Conservation (phyloP, 164 flowering plant species). For the Berberis vulgaris region DNA sequence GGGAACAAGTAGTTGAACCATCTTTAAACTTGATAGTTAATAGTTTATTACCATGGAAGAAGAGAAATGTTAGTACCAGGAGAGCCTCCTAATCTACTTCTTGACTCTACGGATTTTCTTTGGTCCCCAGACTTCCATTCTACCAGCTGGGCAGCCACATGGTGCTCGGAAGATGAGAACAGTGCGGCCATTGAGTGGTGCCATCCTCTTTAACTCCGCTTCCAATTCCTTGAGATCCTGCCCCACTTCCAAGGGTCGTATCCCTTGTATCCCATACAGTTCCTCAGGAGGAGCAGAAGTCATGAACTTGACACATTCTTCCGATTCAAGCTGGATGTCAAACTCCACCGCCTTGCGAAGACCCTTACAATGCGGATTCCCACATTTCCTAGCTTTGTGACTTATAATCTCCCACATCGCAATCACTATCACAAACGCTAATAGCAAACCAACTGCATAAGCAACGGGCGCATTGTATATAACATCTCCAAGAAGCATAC, state of each 20-base stretch:
- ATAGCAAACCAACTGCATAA: conserved; percentile 22
- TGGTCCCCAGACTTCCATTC: conserved; percentile 65
- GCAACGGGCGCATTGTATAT: conserved; percentile 25
- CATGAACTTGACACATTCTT: conserved; percentile 44
- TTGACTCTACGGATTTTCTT: conserved; percentile 40
- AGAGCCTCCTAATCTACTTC: conserved; percentile 19
- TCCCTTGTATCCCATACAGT: conserved; percentile 5
- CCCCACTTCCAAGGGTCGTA: conserved; percentile 31
- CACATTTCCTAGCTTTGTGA: conserved; percentile 37
- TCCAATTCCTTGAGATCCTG: conserved; percentile 48
- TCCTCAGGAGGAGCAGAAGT: conserved; percentile 18
- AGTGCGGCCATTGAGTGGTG: conserved; percentile 53
- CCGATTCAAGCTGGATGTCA: conserved; percentile 57
- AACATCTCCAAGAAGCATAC: conserved; percentile 17
- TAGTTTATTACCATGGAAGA: neutral
- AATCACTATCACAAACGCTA: conserved; percentile 20
- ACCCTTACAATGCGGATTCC: conserved; percentile 47
- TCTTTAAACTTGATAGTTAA: neutral
- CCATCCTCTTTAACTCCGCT: conserved; percentile 54
- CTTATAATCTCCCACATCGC: conserved; percentile 29
- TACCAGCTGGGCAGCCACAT: conserved; percentile 51
- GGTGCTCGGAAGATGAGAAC: conserved; percentile 51
- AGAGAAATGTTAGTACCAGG: neutral
- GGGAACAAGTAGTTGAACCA: neutral
- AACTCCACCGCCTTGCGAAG: conserved; percentile 48